A percentile compares a stretch with the other conserved stretches of the same genome.
These are phyloP conservation scores for Cystobasidium ongulense DNA, from an alignment of 768 basidiomycete species.

Conservation along the genomic window DNA sequence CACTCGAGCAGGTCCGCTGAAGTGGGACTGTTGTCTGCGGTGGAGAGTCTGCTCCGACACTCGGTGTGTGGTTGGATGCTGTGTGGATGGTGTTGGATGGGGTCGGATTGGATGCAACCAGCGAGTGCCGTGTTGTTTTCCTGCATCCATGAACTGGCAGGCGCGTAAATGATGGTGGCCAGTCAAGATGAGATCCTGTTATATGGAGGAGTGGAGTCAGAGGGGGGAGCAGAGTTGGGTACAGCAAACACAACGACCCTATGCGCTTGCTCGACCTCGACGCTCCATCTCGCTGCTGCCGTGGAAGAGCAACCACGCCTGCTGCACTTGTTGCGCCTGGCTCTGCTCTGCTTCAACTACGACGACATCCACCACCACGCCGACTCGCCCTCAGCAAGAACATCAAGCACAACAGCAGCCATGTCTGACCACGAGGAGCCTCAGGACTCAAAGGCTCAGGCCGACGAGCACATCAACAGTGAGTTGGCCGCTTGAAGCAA, in stretches of 20 bases:
- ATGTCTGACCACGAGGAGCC: conserved; percentile 31
- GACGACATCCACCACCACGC: not conserved
- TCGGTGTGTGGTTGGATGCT: not conserved
- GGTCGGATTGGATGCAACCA: not conserved
- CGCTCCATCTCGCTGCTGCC: too few species aligned
- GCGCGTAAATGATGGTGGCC: not conserved
- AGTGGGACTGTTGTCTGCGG: not conserved
- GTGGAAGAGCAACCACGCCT: too few species aligned
- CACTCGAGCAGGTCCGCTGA: not conserved
- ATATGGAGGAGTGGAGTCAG: not conserved
- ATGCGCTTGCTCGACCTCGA: too few species aligned
- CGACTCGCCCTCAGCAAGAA: not conserved
- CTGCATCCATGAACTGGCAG: not conserved
- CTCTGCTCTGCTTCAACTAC: not conserved
- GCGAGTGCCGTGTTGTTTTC: too few species aligned
- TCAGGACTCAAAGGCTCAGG: conserved; percentile 15
- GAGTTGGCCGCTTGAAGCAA: not conserved
- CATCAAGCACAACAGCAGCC: not conserved
- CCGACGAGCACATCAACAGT: conserved; percentile 32
- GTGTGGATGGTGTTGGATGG: not conserved
- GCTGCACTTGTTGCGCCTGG: too few species aligned
- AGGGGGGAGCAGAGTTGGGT: too few species aligned
- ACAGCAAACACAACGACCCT: too few species aligned
- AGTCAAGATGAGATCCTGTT: not conserved
- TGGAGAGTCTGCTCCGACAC: not conserved